Evolutionary conservation across 2,329 filamentous ascomycete genomes (phyloP).

Genomic region (Colletotrichum liriopes): DNA sequence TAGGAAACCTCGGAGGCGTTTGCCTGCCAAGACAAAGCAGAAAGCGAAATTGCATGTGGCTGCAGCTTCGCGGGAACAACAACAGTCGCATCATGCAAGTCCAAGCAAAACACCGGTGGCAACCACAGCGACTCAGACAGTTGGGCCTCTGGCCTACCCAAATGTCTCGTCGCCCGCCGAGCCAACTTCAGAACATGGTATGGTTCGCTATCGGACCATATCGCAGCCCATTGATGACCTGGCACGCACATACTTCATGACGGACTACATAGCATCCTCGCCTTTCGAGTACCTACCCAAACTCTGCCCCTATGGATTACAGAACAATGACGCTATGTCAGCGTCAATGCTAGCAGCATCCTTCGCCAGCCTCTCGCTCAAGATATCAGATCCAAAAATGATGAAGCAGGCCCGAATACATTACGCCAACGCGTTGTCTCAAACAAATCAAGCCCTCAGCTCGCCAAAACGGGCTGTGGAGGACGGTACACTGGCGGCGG

Average conservation of each 20-base stretch:
- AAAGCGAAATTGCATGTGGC: background rate
- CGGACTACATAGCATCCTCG: slow-evolving; percentile 47
- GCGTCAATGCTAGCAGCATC: slow-evolving; percentile 46
- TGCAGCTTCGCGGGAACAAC: slow-evolving; percentile 6
- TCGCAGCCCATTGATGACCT: slow-evolving; percentile 30
- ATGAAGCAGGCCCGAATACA: slow-evolving; percentile 44
- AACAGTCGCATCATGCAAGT: background rate
- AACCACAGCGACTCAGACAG: background rate
- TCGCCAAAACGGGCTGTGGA: slow-evolving; percentile 44
- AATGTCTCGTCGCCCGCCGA: slow-evolving; percentile 8
- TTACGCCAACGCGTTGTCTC: slow-evolving; percentile 44
- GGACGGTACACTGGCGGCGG: slow-evolving; percentile 48
- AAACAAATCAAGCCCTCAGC: slow-evolving; percentile 41
- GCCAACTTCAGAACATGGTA: background rate
- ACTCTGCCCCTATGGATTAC: slow-evolving; percentile 38
- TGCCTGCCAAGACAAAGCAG: slow-evolving; percentile 20
- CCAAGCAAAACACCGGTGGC: slow-evolving; percentile 9
- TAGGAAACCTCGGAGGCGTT: slow-evolving; percentile 26
- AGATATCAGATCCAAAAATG: slow-evolving; percentile 31
- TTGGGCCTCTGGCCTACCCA: background rate
- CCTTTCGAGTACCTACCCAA: slow-evolving; percentile 48
- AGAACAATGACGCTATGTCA: slow-evolving; percentile 43
- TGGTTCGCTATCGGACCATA: slow-evolving; percentile 32
- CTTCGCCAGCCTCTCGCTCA: slow-evolving; percentile 46
- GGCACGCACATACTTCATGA: slow-evolving; percentile 47